These are phyloP conservation scores for Pilatotrama ljubarskyi DNA, from an alignment of 768 basidiomycete genomes.

Conservation along the genomic window DNA sequence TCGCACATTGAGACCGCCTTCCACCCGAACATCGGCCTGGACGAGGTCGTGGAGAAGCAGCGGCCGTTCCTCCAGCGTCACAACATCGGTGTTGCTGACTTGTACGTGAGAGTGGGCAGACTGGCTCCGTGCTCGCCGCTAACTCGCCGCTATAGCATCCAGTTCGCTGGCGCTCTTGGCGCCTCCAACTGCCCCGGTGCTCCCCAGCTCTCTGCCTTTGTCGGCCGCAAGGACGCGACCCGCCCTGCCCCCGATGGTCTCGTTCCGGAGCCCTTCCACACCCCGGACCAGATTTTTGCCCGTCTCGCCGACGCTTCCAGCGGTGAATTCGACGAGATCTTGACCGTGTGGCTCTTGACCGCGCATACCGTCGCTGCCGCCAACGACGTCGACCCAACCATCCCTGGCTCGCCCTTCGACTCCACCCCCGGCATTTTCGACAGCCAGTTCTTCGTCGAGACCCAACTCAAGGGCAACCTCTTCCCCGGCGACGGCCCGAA, in stretches of 20 bases:
- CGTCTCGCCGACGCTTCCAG: constrained; percentile 35
- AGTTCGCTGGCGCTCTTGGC: constrained; percentile 47
- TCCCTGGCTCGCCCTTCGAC: constrained; percentile 37
- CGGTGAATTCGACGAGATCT: constrained; percentile 34
- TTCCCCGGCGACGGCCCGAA: constrained; percentile 26
- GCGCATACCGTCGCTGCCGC: constrained; percentile 30
- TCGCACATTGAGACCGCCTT: constrained; percentile 42
- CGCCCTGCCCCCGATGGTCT: constrained; percentile 32
- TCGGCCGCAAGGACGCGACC: constrained; percentile 31
- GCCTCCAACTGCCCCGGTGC: constrained; percentile 39
- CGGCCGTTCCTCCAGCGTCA: constrained; percentile 10
- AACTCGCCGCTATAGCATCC: constrained; percentile 34
- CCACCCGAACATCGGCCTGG: constrained; percentile 44
- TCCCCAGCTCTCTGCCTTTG: constrained; percentile 6
- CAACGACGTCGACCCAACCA: constrained; percentile 27
- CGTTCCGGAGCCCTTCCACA: constrained; percentile 39
- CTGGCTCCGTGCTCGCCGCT: too few relatives aligned
- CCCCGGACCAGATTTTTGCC: constrained; percentile 27
- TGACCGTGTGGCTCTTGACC: constrained; percentile 38
- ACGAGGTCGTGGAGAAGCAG: constrained; percentile 29
- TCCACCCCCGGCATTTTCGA: constrained; percentile 31
- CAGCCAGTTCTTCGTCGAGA: constrained; percentile 39
- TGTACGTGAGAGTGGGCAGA: too few relatives aligned
- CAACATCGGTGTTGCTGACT: constrained; percentile 11
- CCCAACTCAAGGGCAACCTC: constrained; percentile 37